Evolutionary conservation across 2,329 filamentous ascomycete species (phyloP).

Genomic region (Macroventuria anomochaeta): DNA sequence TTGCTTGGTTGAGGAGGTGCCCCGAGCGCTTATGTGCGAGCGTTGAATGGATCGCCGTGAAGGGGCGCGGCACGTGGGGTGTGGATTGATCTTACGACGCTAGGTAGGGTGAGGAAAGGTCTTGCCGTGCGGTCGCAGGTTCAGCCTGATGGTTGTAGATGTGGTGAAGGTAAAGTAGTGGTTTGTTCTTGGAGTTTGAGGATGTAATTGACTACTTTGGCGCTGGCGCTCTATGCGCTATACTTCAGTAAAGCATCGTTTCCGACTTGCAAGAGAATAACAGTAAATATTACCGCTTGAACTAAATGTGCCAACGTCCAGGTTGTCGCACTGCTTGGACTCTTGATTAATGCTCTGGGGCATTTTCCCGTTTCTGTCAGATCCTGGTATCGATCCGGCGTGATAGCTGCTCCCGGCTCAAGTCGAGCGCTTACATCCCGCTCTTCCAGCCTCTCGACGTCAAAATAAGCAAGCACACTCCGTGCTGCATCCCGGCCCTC

Average conservation of each 20-base stretch:
- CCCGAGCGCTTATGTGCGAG: slow-evolving; percentile 10
- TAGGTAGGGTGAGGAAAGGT: not conserved
- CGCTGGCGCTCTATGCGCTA: too few species aligned
- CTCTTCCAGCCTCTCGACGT: not conserved
- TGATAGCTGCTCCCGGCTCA: not conserved
- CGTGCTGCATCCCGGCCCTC: not conserved
- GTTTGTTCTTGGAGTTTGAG: too few species aligned
- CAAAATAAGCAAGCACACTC: slow-evolving; percentile 7
- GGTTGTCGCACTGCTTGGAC: not conserved
- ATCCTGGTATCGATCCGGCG: too few species aligned
- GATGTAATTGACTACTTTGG: too few species aligned
- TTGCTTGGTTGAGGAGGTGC: not conserved
- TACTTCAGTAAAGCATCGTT: too few species aligned
- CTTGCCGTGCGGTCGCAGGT: slow-evolving; percentile 11
- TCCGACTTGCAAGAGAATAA: too few species aligned
- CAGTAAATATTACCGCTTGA: too few species aligned
- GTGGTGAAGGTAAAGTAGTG: not conserved
- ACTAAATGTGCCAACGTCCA: too few species aligned
- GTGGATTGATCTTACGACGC: not conserved
- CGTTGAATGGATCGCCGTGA: slow-evolving; percentile 8
- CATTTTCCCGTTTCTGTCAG: not conserved
- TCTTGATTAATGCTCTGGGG: too few species aligned
- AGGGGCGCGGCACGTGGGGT: slow-evolving; percentile 12
- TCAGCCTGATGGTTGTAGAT: not conserved
- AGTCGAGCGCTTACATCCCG: slow-evolving; percentile 7